phyloP scores from a whole-genome alignment of 352 stramenopile species.

The Phytophthora melonis region DNA sequence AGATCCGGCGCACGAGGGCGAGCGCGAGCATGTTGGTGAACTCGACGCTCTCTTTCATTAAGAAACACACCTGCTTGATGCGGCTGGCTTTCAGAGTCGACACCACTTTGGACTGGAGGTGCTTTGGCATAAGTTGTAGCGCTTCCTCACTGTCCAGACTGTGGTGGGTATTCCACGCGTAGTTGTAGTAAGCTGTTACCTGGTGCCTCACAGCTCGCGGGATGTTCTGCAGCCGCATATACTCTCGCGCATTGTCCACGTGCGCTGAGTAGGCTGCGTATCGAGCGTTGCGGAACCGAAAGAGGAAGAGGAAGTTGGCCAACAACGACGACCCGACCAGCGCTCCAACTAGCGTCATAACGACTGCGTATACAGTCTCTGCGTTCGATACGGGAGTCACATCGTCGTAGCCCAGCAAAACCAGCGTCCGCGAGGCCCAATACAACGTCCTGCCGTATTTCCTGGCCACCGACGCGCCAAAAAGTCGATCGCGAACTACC shows the following conservation, averaged over 20 bases:
- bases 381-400: constrained; percentile 63
- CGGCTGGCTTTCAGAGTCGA: constrained; percentile 71
- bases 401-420: constrained; percentile 72
- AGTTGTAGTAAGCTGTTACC: constrained; percentile 74
- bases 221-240: constrained; percentile 77
- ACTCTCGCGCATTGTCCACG: constrained; percentile 75
- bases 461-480: constrained; percentile 44
- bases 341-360: constrained; percentile 55
- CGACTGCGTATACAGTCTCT: constrained; percentile 64
- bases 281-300: constrained; percentile 62
- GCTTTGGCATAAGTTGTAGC: constrained; percentile 59
- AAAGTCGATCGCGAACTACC: constrained; percentile 64
- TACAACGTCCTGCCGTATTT: constrained; percentile 72
- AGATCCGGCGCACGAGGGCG: constrained; percentile 57
- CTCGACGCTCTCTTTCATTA: constrained; percentile 73
- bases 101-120: constrained; percentile 67
- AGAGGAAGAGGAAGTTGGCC: constrained; percentile 77
- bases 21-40: constrained; percentile 73
- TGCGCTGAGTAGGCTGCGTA: constrained; percentile 63
- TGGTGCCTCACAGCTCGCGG: constrained; percentile 54
- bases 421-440: constrained; percentile 63
- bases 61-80: constrained; percentile 73
- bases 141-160: constrained; percentile 67
- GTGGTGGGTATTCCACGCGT: constrained; percentile 69
- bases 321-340: constrained; percentile 65